These are phyloP conservation scores for Ammopiptanthus mongolicus DNA, from an alignment of 306 rosid species.

Conservation along the genomic window DNA sequence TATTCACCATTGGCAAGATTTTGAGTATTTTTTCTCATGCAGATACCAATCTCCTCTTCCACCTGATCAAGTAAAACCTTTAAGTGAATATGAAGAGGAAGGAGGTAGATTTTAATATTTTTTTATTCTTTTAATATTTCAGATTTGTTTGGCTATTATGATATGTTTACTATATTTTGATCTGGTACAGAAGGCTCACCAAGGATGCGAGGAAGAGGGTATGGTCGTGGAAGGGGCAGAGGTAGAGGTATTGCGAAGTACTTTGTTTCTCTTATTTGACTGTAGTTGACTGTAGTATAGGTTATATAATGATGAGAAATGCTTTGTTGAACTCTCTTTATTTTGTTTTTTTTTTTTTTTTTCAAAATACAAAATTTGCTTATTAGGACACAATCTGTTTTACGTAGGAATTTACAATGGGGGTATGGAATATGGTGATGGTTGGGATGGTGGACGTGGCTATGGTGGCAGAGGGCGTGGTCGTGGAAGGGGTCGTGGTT, in stretches of 20 bases:
- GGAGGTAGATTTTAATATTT: slow-evolving; percentile 47
- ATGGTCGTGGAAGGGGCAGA: slow-evolving; percentile 76
- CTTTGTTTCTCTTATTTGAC: slow-evolving; percentile 12
- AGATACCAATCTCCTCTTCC: slow-evolving; percentile 86
- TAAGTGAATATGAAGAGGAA: slow-evolving; percentile 67
- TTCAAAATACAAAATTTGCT: neutral
- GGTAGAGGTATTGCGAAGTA: slow-evolving; percentile 48
- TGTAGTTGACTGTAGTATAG: neutral
- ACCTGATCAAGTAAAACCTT: slow-evolving; percentile 76
- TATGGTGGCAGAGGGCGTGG: slow-evolving; percentile 77
- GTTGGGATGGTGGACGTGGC: slow-evolving; percentile 72
- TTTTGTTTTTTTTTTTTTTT: neutral
- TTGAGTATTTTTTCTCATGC: slow-evolving; percentile 5
- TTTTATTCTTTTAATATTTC: neutral
- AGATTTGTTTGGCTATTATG: neutral
- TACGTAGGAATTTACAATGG: slow-evolving; percentile 59
- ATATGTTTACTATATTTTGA: neutral
- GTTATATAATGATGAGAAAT: neutral
- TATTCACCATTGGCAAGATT: neutral
- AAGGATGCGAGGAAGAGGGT: slow-evolving; percentile 59
- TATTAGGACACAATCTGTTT: neutral
- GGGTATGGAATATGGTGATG: slow-evolving; percentile 66
- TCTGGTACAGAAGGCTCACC: slow-evolving; percentile 62
- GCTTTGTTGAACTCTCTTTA: neutral
- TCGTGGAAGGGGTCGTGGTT: slow-evolving; percentile 54